Base-by-base conservation (phyloP, 345 rosid genomes). In the Boechera retrofracta region DNA sequence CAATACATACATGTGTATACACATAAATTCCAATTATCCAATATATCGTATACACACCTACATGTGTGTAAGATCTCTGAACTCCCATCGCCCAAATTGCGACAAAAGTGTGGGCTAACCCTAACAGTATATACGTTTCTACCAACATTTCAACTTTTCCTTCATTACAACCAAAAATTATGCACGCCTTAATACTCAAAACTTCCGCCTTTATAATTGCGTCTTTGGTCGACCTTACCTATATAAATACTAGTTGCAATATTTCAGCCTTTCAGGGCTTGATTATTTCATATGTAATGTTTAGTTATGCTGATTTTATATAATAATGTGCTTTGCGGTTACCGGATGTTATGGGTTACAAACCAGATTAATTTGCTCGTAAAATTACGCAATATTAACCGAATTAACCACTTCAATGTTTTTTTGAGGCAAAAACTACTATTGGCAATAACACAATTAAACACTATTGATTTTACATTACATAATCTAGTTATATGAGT, bases 21-120 rank as follows among this genome's bases (percentile, higher is more conserved):
- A 60, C 59, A 48, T 59, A 67, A 29, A 28, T 15, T 49, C 18
- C 35, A n/a, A n/a, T n/a, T n/a, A n/a, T n/a, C n/a, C n/a, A 39
- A 32, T 55, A 38, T 10, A 55, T 42, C 24, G 1, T 73, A 32
- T 21, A 13, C 26, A 49, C n/a, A 55, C 9, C 38, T 55, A 62
- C 16, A 52, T 61, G 12, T 32, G 64, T 77, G 65, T 70, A 70
- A 45, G 36, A 69, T 24, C 60, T 71, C 48, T 65, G 77, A 33
- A 66, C 32, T 32, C 28, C n/a, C 69, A 64, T 38, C 29, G 56
- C 69, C 72, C 58, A 70, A 64, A 52, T 57, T 72, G 68, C 48
- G 77, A 83, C 86, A 83, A 83, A 69, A 78, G 45, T 53, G 13
- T 71, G 69, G 76, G 76, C 76, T 61, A 72, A 68, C 71, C 81